Conservation (phyloP, 2,329 filamentous ascomycete species). For the Colletotrichum orbiculare region DNA sequence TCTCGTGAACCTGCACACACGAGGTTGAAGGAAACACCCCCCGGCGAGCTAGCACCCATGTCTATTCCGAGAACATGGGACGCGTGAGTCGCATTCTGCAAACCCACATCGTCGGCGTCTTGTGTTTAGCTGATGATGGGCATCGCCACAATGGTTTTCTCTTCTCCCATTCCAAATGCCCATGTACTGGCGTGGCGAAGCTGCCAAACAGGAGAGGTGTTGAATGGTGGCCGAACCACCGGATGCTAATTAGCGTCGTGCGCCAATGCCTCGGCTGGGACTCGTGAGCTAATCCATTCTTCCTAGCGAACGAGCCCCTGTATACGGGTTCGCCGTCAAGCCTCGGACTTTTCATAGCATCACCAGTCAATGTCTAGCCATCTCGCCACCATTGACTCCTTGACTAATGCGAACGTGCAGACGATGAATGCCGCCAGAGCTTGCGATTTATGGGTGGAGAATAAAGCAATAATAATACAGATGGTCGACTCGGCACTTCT, state of each 20-base stretch:
- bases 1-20: conserved; percentile 8
- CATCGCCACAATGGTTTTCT: conserved; percentile 13
- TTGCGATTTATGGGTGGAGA: too few relatives aligned
- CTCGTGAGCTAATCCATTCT: neutral
- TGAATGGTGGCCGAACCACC: conserved; percentile 14
- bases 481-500: neutral
- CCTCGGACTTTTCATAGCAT: conserved; percentile 5
- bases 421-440: too few relatives aligned
- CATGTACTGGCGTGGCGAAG: conserved; percentile 8
- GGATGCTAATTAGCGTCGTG: conserved; percentile 28
- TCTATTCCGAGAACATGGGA: conserved; percentile 11
- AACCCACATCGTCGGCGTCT: neutral
- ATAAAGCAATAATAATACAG: too few relatives aligned
- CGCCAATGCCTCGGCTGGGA: conserved; percentile 9
- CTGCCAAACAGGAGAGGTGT: conserved; percentile 4
- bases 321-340: conserved; percentile 22
- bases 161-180: conserved; percentile 22
- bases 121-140: conserved; percentile 6
- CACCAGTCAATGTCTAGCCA: too few relatives aligned
- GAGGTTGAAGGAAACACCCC: conserved; percentile 4
- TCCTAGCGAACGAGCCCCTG: conserved; percentile 10
- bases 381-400: too few relatives aligned
- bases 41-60: conserved; percentile 5
- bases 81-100: conserved; percentile 12
- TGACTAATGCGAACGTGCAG: too few relatives aligned